Evolutionary conservation across 2,329 filamentous ascomycete genomes (phyloP), one percentile per base, ranked within the genome.

Genomic region (Cladosporium sp.): DNA sequence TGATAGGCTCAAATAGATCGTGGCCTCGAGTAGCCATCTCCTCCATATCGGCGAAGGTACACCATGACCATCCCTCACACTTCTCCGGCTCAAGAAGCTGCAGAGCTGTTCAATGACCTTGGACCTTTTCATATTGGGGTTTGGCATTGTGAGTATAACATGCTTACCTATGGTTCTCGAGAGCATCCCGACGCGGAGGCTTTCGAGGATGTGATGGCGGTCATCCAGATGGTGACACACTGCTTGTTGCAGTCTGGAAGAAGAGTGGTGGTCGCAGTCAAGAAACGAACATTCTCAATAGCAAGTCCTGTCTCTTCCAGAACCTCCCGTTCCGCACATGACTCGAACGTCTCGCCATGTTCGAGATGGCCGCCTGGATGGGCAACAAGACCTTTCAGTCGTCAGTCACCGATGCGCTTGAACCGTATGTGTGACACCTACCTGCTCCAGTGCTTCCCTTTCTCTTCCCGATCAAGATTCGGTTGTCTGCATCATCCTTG

Each of bases 301-400:
- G 66, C 60, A 1, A 88, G 72, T 0, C 77, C 83, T 0, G 86
- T 88, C 62, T 90, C 87, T 62, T 90, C 87, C 0, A 79, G 61
- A 0, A 79, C 72, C 66, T 90, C 87, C 6, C 86, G 77, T 47
- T 70, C 75, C 0, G 85, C 84, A 51, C 85, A 88, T 0, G 66
- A 64, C n/a, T 80, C 72, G 27, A 81, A 75, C 2, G 73, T 73
- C 63, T 90, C 86, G 51, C 78, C 77, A 47, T 79, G 77, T 54
- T 90, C 86, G 15, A 89, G 75, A 59, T 90, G 85, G 0, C 86
- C 87, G 15, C 87, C 86, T 0, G 86, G 85, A n/a, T 40, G 37
- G 9, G 37, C 37, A 12, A 40, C 24, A 2, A 40, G 7, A 13
- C 37, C 37, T 40, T 36, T 15, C 12, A 8, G 32, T 15, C 32